These are phyloP conservation scores for Crithidia expoeki DNA, from an alignment of 208 protist genomes.

Conservation along the genomic window DNA sequence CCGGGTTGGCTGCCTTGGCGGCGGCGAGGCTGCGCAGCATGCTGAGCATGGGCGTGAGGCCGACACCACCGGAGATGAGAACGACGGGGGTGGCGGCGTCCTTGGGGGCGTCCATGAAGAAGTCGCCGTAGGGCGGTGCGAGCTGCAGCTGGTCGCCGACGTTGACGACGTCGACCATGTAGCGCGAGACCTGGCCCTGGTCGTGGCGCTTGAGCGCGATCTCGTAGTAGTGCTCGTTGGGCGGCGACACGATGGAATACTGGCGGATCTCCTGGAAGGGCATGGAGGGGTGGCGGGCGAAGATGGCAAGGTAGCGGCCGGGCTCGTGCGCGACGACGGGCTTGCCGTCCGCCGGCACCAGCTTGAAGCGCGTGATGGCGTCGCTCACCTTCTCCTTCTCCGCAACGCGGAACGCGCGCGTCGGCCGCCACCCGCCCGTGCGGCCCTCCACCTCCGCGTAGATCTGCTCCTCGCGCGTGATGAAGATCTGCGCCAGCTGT, in stretches of 20 bases:
- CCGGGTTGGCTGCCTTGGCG: slow-evolving; percentile 21
- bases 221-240: slow-evolving; percentile 45
- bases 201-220: slow-evolving; percentile 42
- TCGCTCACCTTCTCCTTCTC: slow-evolving; percentile 48
- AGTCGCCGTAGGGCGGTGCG: slow-evolving; percentile 48
- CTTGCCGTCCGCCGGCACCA: slow-evolving; percentile 37
- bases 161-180: slow-evolving; percentile 40
- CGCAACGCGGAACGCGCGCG: slow-evolving; percentile 38
- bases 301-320: too few relatives aligned
- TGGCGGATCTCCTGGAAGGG: slow-evolving; percentile 57
- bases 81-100: too few relatives aligned
- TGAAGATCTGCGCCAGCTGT: slow-evolving; percentile 45
- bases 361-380: slow-evolving; percentile 41
- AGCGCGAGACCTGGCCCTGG: slow-evolving; percentile 44
- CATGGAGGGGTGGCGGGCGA: too few relatives aligned
- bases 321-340: too few relatives aligned
- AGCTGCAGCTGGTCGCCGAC: slow-evolving; percentile 42
- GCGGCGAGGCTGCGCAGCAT: slow-evolving; percentile 43
- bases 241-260: slow-evolving; percentile 41
- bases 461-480: slow-evolving; percentile 44
- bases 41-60: slow-evolving; percentile 40
- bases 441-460: slow-evolving; percentile 34
- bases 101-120: slow-evolving; percentile 31
- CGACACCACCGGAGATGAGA: too few relatives aligned
- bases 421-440: slow-evolving; percentile 33